Percentiles rank a stretch among this genome's conserved stretches.
Evolutionary conservation across 345 rosid genomes (phyloP).

Genomic region (Arabis alpina): DNA sequence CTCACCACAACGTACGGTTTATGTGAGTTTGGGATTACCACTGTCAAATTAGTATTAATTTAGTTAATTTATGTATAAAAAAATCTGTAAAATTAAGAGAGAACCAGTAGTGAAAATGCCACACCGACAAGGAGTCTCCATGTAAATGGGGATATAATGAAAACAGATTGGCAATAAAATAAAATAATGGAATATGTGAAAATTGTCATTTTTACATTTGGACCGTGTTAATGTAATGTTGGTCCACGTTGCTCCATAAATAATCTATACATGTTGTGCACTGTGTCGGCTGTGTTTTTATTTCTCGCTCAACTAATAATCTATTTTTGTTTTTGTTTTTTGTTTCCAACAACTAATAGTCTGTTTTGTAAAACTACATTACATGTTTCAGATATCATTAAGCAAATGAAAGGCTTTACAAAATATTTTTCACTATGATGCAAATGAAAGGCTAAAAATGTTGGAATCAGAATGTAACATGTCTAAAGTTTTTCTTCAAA

Average conservation of each 20-base stretch:
- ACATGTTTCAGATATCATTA: not conserved
- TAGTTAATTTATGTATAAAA: not conserved
- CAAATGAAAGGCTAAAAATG: not conserved
- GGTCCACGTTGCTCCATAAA: slow-evolving; percentile 37
- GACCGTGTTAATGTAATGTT: slow-evolving; percentile 34
- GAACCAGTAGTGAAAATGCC: not conserved
- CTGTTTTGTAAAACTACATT: not conserved
- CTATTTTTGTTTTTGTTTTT: not conserved
- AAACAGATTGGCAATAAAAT: not conserved
- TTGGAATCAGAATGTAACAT: not conserved
- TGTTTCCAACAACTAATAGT: no score
- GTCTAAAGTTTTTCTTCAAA: not conserved
- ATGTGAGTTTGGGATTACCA: not conserved
- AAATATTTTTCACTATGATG: not conserved
- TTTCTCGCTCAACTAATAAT: slow-evolving; percentile 6
- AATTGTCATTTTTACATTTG: slow-evolving; percentile 35
- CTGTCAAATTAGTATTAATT: not conserved
- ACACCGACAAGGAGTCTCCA: slow-evolving; percentile 16
- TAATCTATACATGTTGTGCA: slow-evolving; percentile 27
- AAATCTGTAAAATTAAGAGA: not conserved
- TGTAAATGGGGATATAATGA: slow-evolving; percentile 20
- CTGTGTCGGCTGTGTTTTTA: slow-evolving; percentile 30
- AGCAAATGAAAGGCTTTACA: no score
- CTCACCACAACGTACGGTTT: slow-evolving; percentile 25
- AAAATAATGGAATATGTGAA: slow-evolving; percentile 9